Evolutionary conservation across 345 rosid species (phyloP), one percentile per base, ranked within the genome.

Genomic region (Citrus hindsii): DNA sequence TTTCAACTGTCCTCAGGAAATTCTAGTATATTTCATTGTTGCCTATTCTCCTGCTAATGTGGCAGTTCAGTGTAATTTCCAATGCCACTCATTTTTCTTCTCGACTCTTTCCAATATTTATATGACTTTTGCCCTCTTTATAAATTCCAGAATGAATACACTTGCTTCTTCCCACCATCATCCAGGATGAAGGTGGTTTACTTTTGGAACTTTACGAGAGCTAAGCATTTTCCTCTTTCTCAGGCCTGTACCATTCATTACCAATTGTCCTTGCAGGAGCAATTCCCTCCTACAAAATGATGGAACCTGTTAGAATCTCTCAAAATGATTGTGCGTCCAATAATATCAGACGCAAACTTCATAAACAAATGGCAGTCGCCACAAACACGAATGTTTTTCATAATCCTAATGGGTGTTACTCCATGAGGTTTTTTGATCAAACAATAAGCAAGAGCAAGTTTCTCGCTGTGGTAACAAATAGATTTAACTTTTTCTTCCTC

Each of bases 371-470:
- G 94, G 79, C 94, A 90, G 76, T 90, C 92, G 0, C 81, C 82
- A 56, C 94, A 89, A 74, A 86, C 90, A 14, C 94, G 89, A 74
- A 89, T 88, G 77, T 90, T 90, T 83, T 90, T 90, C 74, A 90
- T 72, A 71, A 90, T 90, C 82, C 89, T 79, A 71, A 89, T 84
- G 42, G 92, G 89, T 79, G 79, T 71, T 46, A 63, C 81, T 64
- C 82, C 81, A 27, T 71, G 32, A 67, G 80, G 83, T 74, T 75
- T 86, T 82, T 82, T 90, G 1, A 84, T 83, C 86, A 90, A 83
- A 35, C 85, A 78, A 80, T 79, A 90, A 69, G 89, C 92, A 67
- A 88, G 85, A 73, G 94, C 92, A 74, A 88, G 88, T 76, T 90
- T 90, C 84, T 88, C 92, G 56, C 92, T 86, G 70, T 88, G 94